These are phyloP conservation scores for Solanum stenotomum DNA, from an alignment of 257 asterid species.

Conservation along the genomic window DNA sequence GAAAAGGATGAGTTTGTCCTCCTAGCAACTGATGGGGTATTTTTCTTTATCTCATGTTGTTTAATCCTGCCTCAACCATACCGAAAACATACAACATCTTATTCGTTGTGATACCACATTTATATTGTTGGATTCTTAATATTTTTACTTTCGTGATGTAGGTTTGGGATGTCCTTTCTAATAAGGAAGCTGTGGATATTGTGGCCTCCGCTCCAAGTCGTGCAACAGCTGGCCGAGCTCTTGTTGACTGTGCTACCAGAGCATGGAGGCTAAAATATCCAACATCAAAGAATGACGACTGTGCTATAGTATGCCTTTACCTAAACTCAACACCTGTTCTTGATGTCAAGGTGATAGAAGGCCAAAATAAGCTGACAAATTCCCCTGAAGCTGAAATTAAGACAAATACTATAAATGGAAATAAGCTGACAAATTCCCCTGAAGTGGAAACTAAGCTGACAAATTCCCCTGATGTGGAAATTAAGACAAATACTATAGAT, in stretches of 20 bases:
- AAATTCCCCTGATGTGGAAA: slow-evolving; percentile 18
- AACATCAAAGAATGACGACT: slow-evolving; percentile 90
- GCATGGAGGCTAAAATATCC: slow-evolving; percentile 99
- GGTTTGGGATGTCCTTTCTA: slow-evolving; percentile 99
- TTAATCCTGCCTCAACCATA: neutral
- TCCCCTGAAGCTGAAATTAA: slow-evolving; percentile 22
- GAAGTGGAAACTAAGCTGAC: slow-evolving; percentile 17
- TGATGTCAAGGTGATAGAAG: slow-evolving; percentile 7
- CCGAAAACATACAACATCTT: neutral
- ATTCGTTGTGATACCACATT: neutral
- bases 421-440: slow-evolving; percentile 7
- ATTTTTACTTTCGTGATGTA: slow-evolving; percentile 11
- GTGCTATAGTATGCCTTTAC: slow-evolving; percentile 88
- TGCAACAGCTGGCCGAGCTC: slow-evolving; percentile 81
- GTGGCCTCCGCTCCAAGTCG: slow-evolving; percentile 88
- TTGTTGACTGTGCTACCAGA: slow-evolving; percentile 87
- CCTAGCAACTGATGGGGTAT: slow-evolving; percentile 98
- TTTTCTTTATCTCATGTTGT: neutral
- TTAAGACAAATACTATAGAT: slow-evolving; percentile 1
- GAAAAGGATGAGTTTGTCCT: slow-evolving; percentile 69
- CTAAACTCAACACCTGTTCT: slow-evolving; percentile 20
- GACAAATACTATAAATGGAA: slow-evolving; percentile 10
- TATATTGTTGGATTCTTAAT: neutral
- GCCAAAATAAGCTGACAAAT: slow-evolving; percentile 8
- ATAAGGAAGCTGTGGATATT: slow-evolving; percentile 88